Base-by-base conservation (phyloP, 345 rosid species). In the Lumnitzera racemosa region DNA sequence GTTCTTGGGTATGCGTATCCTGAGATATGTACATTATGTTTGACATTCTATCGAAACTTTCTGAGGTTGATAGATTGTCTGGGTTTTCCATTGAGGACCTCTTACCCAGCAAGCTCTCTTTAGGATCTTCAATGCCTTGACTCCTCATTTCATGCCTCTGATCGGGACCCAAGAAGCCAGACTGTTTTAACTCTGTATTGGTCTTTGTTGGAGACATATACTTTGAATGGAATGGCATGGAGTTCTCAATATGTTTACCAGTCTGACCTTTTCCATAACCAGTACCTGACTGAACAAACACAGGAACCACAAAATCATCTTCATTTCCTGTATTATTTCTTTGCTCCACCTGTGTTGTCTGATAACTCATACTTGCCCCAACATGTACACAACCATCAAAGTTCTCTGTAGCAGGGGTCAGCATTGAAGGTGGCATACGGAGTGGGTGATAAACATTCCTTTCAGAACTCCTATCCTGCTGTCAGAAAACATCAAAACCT, bases 301-400 rank as follows among this genome's bases (percentile, higher is more conserved):
- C 85, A 4, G 96, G 90, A 74, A 91, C 98, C 15, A 64, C 72
- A 47, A 81, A 91, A 71, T 87, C 95, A 58, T 83, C 96, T 65
- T 83, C 96, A 68, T 85, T 88, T 51, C 80, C 77, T 2, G 57
- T 58, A 61, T 70, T 75, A 70, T 78, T 83, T 61, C 67, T 74
- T 76, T 73, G 79, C 47, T 68, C 81, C 65, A 60, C 65, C 12
- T 43, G 74, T 47, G 65, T 53, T 59, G 64, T 31, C 24, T 80
- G 61, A 67, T 61, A 49, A 54, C 66, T 78, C 67, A 53, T 61
- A 73, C 67, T 75, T 47, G 70, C 71, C 65, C 65, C 76, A 55
- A 53, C 72, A 57, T 66, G 43, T 60, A 64, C 76, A 49, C 43
- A 57, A 49, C 76, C 48, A 58, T 64, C 73, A 60, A 64, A 64